Evolutionary conservation across 192 early-diverging fungal species (phyloP), one percentile per base, ranked within the genome.

Genomic region (Neocallimastix lanati): DNA sequence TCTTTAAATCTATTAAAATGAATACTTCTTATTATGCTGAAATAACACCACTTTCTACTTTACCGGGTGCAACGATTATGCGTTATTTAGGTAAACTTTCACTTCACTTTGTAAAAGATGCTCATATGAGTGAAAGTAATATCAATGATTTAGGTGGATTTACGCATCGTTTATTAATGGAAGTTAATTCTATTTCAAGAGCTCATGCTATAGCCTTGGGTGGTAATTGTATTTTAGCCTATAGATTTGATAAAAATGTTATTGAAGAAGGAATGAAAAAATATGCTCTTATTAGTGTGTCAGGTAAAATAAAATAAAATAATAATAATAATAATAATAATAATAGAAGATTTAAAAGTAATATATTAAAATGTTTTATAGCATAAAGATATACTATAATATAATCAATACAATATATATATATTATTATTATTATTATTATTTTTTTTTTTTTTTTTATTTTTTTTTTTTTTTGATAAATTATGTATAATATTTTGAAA

Each of bases 101-200:
- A 0, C 85, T 94, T 15, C 93, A 95, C 80, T 95, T 95, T 86
- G 91, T 95, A 38, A 93, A 93, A 76, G 93, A 95, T 79, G 85
- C 90, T 12, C 80, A 78, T 67, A 7, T 67, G 1, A 67, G 50
- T 67, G 50, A 67, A 67, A 67, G 50, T 67, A 67, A 67, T 67
- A 11, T n/a, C 9, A 67, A 67, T 67, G 50, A 67, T 67, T 5
- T 67, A n/a, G 50, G 50, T 67, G 25, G 50, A 25, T 67, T 67
- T 67, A n/a, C 50, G 4, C n/a, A n/a, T n/a, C 50, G 50, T n/a
- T 11, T 67, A 11, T 67, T 67, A 67, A 67, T 21, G 16, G 50
- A 67, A 67, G 50, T 67, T n/a, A 67, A 67, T n/a, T 67, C 50
- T n/a, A 67, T 67, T 21, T 67, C 50, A 67, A 67, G 50, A 67